Conservation (phyloP, 2,329 filamentous ascomycete genomes). For the Exophiala spinifera region DNA sequence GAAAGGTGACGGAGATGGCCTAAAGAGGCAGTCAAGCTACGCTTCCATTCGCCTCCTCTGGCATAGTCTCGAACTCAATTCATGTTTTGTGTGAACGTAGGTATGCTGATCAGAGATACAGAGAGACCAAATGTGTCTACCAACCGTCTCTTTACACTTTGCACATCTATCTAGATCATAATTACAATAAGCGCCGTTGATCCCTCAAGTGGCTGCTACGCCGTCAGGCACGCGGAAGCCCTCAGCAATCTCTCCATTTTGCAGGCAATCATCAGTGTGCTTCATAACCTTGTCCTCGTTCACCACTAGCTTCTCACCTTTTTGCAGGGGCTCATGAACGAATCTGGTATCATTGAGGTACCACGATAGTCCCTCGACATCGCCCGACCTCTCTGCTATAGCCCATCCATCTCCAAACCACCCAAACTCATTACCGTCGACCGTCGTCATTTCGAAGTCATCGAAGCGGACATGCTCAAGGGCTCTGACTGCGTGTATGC, state of each 20-base stretch:
- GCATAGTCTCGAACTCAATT: background rate
- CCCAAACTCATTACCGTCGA: slow-evolving; percentile 43
- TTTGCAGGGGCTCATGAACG: slow-evolving; percentile 16
- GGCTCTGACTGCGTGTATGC: slow-evolving; percentile 36
- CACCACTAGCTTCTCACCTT: slow-evolving; percentile 14
- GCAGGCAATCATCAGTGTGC: slow-evolving; percentile 5
- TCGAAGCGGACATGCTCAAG: slow-evolving; percentile 43
- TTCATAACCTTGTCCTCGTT: slow-evolving; percentile 14
- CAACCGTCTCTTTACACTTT: background rate
- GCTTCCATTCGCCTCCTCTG: background rate
- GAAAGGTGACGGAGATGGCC: background rate
- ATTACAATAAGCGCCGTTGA: background rate
- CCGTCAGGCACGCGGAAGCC: slow-evolving; percentile 18
- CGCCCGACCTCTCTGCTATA: slow-evolving; percentile 21
- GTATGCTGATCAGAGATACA: slow-evolving; percentile 5
- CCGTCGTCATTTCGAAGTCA: slow-evolving; percentile 47
- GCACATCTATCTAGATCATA: background rate
- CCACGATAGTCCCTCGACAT: slow-evolving; percentile 26
- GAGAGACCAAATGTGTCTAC: background rate
- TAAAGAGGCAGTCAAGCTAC: background rate
- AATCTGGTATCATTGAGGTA: slow-evolving; percentile 26
- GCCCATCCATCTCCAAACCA: slow-evolving; percentile 52
- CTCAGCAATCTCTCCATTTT: slow-evolving; percentile 11
- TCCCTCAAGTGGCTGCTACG: slow-evolving; percentile 14
- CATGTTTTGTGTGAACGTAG: background rate